Evolutionary conservation across 805 yeast genomes (phyloP), one percentile per base, ranked within the genome.

Genomic region (Metschnikowia reukaufii): DNA sequence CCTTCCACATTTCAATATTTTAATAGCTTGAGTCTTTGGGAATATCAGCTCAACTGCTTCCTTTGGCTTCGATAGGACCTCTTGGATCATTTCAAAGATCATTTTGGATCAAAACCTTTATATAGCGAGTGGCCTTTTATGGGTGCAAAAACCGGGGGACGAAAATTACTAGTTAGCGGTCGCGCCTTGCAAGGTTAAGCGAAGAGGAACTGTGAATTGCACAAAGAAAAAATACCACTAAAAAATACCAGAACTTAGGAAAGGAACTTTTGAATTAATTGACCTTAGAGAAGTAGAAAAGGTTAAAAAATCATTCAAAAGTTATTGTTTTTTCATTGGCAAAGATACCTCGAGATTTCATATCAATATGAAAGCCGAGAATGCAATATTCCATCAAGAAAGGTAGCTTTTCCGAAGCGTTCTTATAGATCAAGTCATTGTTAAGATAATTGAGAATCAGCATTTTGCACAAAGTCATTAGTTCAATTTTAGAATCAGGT

Each of bases 1-100:
- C 0, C 82, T 81, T 0, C 90, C 91, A 0, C 84, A 73, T 47
- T 67, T 71, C 16, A 82, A 51, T 4, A 73, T 52, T 2, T 64
- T 54, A 23, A 81, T 43, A 7, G 16, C 25, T n/a, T 32, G 45
- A 3, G 19, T 18, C 17, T 36, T 33, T 27, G 40, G 18, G 10
- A 42, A 30, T 10, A 48, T 37, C 20, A 32, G 10, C 27, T 44
- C 36, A 4, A 44, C 19, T 15, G 29, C 6, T 10, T 12, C 19
- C 18, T 32, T 19, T 2, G 36, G 20, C 10, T 30, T n/a, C 4
- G 37, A 17, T 10, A 16, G 19, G 16, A 39, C 15, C 21, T n/a
- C n/a, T n/a, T 39, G 30, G 18, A 44, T 29, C 12, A 23, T 17
- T 13, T 27, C 12, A 21, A 32, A 12, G 12, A 23, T 16, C 38